A percentile compares a stretch with the other conserved stretches of the same genome.
phyloP scores from a whole-genome alignment of 176 grass and related monocot species.

The Oryza punctata region DNA sequence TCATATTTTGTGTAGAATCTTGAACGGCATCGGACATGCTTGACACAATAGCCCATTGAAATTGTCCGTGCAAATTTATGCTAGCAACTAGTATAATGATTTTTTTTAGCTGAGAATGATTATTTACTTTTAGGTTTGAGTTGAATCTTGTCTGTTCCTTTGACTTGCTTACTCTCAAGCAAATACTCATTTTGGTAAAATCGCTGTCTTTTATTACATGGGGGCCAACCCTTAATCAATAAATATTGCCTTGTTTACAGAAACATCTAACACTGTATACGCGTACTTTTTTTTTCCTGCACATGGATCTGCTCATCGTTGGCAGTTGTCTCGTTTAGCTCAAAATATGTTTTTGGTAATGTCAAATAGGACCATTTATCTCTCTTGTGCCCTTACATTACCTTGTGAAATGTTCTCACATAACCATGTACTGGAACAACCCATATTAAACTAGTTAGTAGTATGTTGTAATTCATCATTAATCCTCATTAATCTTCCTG shows the following conservation, averaged over 20 bases:
- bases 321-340: not conserved
- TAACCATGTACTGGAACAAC: not conserved
- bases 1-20: not conserved
- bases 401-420: not conserved
- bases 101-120: not conserved
- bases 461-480: conserved; percentile 25
- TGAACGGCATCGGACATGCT: not conserved
- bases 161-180: not conserved
- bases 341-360: conserved; percentile 27
- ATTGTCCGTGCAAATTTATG: not conserved
- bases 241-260: conserved; percentile 2
- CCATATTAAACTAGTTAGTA: conserved; percentile 9
- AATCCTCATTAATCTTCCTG: conserved; percentile 21
- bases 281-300: not conserved
- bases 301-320: not conserved
- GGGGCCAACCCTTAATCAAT: conserved; percentile 5
- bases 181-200: not conserved
- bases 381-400: not conserved
- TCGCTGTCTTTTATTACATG: not conserved
- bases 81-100: not conserved
- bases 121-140: not conserved
- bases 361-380: conserved; percentile 1
- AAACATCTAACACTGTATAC: not conserved
- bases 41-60: not conserved
- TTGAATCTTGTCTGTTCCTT: not conserved